phyloP scores from a whole-genome alignment of 2,329 filamentous ascomycete species.

The Penicillium sp. region DNA sequence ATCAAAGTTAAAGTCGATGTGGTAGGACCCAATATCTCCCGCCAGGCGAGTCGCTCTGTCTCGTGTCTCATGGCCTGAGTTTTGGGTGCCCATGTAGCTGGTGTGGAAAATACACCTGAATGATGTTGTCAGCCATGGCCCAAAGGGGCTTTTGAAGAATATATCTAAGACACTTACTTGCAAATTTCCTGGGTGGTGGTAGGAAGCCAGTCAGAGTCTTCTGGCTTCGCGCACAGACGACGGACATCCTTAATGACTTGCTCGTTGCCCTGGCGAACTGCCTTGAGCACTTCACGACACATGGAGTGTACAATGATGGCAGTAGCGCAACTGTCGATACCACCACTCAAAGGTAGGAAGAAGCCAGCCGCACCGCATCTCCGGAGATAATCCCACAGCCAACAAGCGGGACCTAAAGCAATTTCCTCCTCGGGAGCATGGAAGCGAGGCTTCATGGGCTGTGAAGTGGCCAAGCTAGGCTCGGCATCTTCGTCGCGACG shows the following conservation, averaged over 20 bases:
- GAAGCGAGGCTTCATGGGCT: conserved; percentile 52
- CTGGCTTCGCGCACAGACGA: conserved; percentile 54
- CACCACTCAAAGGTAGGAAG: conserved; percentile 43
- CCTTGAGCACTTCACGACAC: conserved; percentile 40
- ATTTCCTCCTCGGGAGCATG: conserved; percentile 69
- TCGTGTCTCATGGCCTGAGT: conserved; percentile 68
- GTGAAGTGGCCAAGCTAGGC: conserved; percentile 48
- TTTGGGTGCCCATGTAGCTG: conserved; percentile 70
- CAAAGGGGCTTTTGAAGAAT: background rate
- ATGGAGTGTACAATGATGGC: conserved; percentile 44
- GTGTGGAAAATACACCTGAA: conserved; percentile 59
- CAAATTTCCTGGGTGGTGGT: conserved; percentile 63
- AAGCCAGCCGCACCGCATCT: conserved; percentile 40
- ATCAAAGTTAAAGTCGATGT: conserved; percentile 75
- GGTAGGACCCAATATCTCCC: conserved; percentile 67
- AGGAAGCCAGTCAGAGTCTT: conserved; percentile 53
- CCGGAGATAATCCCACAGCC: conserved; percentile 56
- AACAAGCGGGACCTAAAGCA: conserved; percentile 64
- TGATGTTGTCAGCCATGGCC: background rate
- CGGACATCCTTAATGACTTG: conserved; percentile 59
- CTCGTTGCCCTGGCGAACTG: conserved; percentile 36
- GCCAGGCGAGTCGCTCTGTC: conserved; percentile 64
- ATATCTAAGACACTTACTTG: conserved; percentile 27
- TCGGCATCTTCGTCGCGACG: conserved; percentile 46
- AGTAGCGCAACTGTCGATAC: conserved; percentile 44